Conservation (phyloP, 1,284 basidiomycete species). For the Puccinia novopanici region DNA sequence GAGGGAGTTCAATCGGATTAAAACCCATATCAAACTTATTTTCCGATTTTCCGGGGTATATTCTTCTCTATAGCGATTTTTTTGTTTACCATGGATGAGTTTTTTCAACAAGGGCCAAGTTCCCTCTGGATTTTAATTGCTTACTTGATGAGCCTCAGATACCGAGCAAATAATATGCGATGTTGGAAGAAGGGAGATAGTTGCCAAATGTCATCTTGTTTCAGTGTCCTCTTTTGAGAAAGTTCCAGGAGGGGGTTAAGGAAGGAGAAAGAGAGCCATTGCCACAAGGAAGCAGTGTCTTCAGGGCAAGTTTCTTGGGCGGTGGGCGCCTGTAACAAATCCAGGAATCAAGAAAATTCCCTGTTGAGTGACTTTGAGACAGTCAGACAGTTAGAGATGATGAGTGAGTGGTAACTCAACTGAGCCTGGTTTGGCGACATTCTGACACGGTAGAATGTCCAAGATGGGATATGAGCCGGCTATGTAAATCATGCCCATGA, state of each 20-base stretch:
- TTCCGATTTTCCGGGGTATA: conserved; percentile 58
- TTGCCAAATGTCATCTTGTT: conserved; percentile 48
- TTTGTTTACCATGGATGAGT: background rate
- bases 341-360: background rate
- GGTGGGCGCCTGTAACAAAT: conserved; percentile 21
- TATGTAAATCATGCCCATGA: conserved; percentile 17
- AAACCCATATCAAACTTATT: conserved; percentile 57
- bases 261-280: conserved; percentile 47
- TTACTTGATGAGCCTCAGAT: conserved; percentile 28
- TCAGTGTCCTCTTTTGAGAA: conserved; percentile 54
- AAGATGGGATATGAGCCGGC: conserved; percentile 41
- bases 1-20: conserved; percentile 31
- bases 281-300: conserved; percentile 38
- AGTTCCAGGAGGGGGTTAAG: conserved; percentile 57
- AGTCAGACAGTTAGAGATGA: background rate
- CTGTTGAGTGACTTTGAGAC: background rate
- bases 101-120: background rate
- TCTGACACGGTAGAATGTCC: conserved; percentile 24
- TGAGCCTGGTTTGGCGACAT: conserved; percentile 40
- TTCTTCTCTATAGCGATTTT: conserved; percentile 17
- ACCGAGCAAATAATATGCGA: conserved; percentile 15
- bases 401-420: conserved; percentile 47
- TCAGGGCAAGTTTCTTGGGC: conserved; percentile 59
- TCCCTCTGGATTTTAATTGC: background rate
- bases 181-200: conserved; percentile 50